phyloP scores from a whole-genome alignment of 306 rosid genomes.

The Urtica urens region DNA sequence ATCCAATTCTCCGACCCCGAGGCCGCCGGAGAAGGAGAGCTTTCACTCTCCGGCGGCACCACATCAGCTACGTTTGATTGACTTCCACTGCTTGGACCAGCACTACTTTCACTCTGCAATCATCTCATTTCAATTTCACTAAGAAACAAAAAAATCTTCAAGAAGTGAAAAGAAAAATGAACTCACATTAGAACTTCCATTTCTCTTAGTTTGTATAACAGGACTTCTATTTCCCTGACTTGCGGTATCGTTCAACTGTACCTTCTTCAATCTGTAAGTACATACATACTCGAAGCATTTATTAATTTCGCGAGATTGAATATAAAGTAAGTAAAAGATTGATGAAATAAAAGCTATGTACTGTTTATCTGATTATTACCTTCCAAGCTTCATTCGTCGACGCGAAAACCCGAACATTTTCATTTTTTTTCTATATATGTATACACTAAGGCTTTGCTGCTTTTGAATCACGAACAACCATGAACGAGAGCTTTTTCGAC shows the following conservation, averaged over 20 bases:
- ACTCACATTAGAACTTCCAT: conserved; percentile 44
- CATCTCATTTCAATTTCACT: conserved; percentile 8
- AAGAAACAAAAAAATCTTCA: conserved; percentile 2
- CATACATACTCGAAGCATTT: neutral
- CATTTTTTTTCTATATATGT: conserved; percentile 1
- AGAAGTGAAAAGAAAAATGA: neutral
- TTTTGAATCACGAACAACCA: conserved; percentile 17
- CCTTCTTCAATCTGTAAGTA: conserved; percentile 62
- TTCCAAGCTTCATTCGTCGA: conserved; percentile 66
- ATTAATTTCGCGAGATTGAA: neutral
- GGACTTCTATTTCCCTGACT: conserved; percentile 82
- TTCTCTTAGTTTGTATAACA: conserved; percentile 44
- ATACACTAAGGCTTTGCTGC: neutral
- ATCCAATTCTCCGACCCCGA: conserved; percentile 75
- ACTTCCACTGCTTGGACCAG: conserved; percentile 25
- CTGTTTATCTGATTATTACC: conserved; percentile 47
- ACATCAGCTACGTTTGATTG: conserved; percentile 44
- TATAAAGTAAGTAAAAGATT: too few relatives aligned
- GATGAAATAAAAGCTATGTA: too few relatives aligned
- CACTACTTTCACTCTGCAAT: conserved; percentile 49
- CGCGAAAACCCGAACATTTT: conserved; percentile 82
- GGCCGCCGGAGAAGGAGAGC: conserved; percentile 35
- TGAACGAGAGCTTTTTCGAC: conserved; percentile 5
- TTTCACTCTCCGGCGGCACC: conserved; percentile 46
- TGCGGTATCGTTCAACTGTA: conserved; percentile 57